Conservation (phyloP, 1,284 basidiomycete genomes). For the Tetrapyrgos nigripes region DNA sequence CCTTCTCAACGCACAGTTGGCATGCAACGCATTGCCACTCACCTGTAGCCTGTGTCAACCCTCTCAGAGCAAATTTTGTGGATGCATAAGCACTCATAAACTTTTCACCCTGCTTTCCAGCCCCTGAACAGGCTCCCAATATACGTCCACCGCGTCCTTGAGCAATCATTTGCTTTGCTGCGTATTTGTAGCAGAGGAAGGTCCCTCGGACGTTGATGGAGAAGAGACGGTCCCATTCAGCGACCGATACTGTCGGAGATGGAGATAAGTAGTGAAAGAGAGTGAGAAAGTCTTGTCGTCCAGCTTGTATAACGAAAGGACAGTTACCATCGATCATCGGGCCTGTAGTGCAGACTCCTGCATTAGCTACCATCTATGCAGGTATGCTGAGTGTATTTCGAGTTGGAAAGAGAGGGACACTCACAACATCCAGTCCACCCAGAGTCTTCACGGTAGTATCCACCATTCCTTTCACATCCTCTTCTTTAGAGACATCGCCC, state of each 20-base stretch:
- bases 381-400: not conserved
- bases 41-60: constrained; percentile 16
- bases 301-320: not conserved
- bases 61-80: constrained; percentile 13
- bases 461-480: constrained; percentile 42
- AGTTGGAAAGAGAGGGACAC: constrained; percentile 14
- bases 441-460: constrained; percentile 32
- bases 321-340: constrained; percentile 32
- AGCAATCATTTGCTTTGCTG: constrained; percentile 34
- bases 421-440: constrained; percentile 44
- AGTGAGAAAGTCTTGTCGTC: too few relatives aligned
- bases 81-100: constrained; percentile 10
- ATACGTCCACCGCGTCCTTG: constrained; percentile 43
- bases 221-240: constrained; percentile 19
- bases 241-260: constrained; percentile 16
- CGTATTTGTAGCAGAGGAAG: constrained; percentile 34
- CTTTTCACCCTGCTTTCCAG: constrained; percentile 38
- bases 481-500: constrained; percentile 41
- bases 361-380: constrained; percentile 41
- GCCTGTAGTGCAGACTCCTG: constrained; percentile 32
- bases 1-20: not conserved
- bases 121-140: constrained; percentile 43
- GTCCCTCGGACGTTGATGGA: constrained; percentile 22
- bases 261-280: too few relatives aligned
- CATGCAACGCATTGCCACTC: not conserved